Base-by-base conservation (phyloP, 1,139 yeast genomes). In the Saccharomyces hybrid region DNA sequence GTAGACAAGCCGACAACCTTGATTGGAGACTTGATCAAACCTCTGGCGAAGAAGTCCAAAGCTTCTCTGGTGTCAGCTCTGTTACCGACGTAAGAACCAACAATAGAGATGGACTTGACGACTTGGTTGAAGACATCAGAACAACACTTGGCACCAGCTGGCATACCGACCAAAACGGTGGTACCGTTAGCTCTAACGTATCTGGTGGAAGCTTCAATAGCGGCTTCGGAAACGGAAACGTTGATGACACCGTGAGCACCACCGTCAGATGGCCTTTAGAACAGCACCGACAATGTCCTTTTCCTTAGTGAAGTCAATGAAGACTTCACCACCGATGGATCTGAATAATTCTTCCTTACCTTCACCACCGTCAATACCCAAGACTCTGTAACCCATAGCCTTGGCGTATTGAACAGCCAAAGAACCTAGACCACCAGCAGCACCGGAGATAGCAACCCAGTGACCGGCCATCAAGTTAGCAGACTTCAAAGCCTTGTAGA, bases 351-450 rank as follows among this genome's bases (percentile, higher is more conserved):
- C 74, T 59, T 74, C 81, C 71, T 81, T 82, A 51, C 77, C 84
- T 27, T 67, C 82, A 69, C 85, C 84, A 66, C 84, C 85, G 62
- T 82, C 86, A 61, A 82, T 80, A 63, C 76, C 85, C 47, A 82
- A 62, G 54, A 81, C 85, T 71, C 84, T 75, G 71, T 71, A 77
- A 62, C 86, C 86, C 84, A 82, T 78, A 54, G 84, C 85, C 65
- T 71, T 77, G 59, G 84, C 85, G 68, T 81, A 82, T 72, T 82
- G 86, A 57, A 81, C 73, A 51, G 85, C 85, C 58, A 82, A 72
- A 51, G 85, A 78, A 65, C 86, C 86, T 67, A 82, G 78, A 64
- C 86, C 86, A 73, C 86, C 86, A 63, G 76, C 84, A 58, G 84
- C 85, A 72, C 86, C 86, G 51, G 84, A 79, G 61, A 81, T 71